Evolutionary conservation across 1,284 basidiomycete species (phyloP), one percentile per base, ranked within the genome.

Genomic region (Apiotrichum gamsii): DNA sequence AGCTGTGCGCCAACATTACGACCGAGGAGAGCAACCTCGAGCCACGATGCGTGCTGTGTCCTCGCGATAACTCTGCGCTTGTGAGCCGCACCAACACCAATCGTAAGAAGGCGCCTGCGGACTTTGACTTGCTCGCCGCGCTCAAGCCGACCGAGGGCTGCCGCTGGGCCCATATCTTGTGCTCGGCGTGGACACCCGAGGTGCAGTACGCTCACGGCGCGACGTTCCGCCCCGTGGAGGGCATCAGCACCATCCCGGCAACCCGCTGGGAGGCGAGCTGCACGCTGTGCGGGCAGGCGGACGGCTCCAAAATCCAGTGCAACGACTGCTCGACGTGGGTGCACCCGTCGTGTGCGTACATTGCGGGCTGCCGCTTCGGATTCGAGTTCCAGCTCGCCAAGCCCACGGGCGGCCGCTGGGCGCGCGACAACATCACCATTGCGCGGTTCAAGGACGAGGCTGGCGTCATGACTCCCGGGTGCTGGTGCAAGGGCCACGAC

Each of bases 131-230:
- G 59, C 75, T 96, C 31, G 84, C 89, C 33, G 86, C 84, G 4
- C 83, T 87, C 65, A 96, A 96, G 68, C 88, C 88, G 5, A 96
- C 93, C 0, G 94, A 97, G 73, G 86, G 88, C 21, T 85, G 87
- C 69, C 87, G 88, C 52, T 96, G 90, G 89, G 83, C 83, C 1
- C 94, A 98, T 66, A 76, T 91, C 18, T 70, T 96, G 1, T 97
- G 94, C 72, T 81, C 91, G 1, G 80, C 87, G 1, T 97, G 90
- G 73, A 81, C 84, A 25, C 84, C 85, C 4, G 91, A 95, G 61
- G 75, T 93, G 8, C 77, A 76, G 16, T 94, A 85, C 69, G 84
- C 85, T 19, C 84, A 91, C 67, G 78, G 85, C 0, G 61, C 74
- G 11, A 78, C 79, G 37, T 75, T 94, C 44, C 82, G 84, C 40